A percentile compares a stretch with the other conserved stretches of the same genome.
These are phyloP conservation scores for Persicaria maculosa DNA, from an alignment of 148 eudicot genomes.

Conservation along the genomic window DNA sequence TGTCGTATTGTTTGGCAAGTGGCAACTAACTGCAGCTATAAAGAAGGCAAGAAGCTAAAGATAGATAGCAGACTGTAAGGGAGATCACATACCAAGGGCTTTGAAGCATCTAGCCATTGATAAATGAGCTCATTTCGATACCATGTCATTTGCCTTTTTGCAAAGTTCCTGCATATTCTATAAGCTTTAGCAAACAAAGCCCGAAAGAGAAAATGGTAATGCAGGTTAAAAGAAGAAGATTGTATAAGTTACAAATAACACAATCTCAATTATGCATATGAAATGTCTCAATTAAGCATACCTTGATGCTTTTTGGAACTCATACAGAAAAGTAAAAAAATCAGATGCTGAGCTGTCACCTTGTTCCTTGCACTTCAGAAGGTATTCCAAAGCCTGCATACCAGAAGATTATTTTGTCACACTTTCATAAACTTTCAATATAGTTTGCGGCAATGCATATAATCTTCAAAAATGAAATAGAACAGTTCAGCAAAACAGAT, in stretches of 20 bases:
- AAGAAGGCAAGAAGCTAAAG: too few relatives aligned
- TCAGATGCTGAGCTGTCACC: constrained; percentile 64
- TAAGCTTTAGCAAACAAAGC: constrained; percentile 3
- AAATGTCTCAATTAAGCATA: constrained; percentile 17
- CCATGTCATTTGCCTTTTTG: constrained; percentile 93
- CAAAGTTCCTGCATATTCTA: constrained; percentile 68
- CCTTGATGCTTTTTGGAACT: constrained; percentile 94
- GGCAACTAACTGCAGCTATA: too few relatives aligned
- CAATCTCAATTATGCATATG: background rate
- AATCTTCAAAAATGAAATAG: background rate
- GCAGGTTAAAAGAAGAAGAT: background rate
- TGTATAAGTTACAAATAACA: background rate
- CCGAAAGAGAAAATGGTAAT: background rate
- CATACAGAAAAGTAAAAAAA: constrained; percentile 51
- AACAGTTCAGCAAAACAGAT: background rate
- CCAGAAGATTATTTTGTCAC: background rate
- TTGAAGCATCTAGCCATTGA: constrained; percentile 95
- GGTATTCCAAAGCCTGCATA: constrained; percentile 78
- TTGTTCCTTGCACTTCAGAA: constrained; percentile 55
- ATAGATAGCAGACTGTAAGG: background rate
- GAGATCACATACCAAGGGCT: constrained; percentile 58
- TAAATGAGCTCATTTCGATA: constrained; percentile 84
- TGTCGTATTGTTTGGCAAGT: background rate
- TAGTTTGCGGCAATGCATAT: background rate
- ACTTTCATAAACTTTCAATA: background rate